Percentiles rank a stretch among this genome's conserved stretches.
These are phyloP conservation scores for Tausonia pullulans DNA, from an alignment of 1,284 basidiomycete species.

Conservation along the genomic window DNA sequence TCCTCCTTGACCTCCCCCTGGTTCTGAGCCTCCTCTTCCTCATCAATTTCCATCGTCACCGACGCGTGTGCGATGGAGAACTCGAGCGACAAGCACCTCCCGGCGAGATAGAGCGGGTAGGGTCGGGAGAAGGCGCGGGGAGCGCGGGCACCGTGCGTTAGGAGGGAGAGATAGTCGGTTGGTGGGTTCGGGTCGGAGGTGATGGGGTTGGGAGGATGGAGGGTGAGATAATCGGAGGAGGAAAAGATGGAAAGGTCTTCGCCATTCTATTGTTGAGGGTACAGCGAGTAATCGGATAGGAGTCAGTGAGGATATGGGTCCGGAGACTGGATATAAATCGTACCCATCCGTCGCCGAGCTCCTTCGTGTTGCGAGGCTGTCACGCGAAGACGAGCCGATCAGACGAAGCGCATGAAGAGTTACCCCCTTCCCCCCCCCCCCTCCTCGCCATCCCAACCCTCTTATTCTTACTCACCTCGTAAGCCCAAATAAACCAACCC, in stretches of 20 bases:
- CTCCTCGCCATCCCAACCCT: too few relatives aligned
- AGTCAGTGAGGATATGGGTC: background rate
- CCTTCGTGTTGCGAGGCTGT: background rate
- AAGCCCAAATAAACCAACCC: background rate
- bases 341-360: background rate
- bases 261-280: background rate
- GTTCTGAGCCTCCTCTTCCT: too few relatives aligned
- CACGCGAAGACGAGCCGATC: background rate
- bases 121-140: background rate
- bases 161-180: background rate
- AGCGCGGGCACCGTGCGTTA: background rate
- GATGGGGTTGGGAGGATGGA: background rate
- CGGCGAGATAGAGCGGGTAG: background rate
- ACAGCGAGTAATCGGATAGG: background rate
- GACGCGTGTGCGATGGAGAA: background rate
- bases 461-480: background rate
- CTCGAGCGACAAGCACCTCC: background rate
- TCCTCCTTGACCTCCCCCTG: too few relatives aligned
- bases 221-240: background rate
- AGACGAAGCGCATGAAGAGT: background rate
- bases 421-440: too few relatives aligned
- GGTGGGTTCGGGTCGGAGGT: background rate
- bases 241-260: conserved; percentile 7
- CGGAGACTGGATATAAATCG: background rate
- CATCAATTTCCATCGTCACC: too few relatives aligned